Base-by-base conservation (phyloP, 805 yeast genomes). In the Sugiyamaella chiloensis region DNA sequence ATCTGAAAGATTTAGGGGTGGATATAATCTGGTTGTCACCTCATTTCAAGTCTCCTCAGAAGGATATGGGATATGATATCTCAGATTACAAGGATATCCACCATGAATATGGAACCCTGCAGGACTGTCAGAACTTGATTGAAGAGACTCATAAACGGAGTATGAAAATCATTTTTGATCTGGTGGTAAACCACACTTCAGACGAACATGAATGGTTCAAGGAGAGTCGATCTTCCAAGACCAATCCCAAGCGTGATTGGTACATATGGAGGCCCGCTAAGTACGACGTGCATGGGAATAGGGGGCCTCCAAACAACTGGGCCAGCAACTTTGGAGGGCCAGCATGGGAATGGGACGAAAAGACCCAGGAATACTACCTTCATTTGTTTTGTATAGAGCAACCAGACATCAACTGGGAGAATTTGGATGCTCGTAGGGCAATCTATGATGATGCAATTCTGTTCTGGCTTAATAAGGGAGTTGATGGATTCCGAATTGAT, bases 341-440 rank as follows among this genome's bases (percentile, higher is more conserved):
- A 34, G 80, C 82, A 11, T 79, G 84, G 83, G 66, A 66, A 37
- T 78, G 70, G 59, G 83, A 79, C 60, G 80, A 75, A 52, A 26
- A 35, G 2, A 78, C 81, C n/a, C 70, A 71, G 42, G 81, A 79
- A 61, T 78, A 76, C 65, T 79, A 78, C 61, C 64, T 79, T 50
- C 74, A 70, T 46, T 64, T 78, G 48, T 79, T 76, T 61, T 80
- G 80, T 16, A 62, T 60, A 42, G 57, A 72, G 23, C 84, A 79
- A 62, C 83, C 83, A 12, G 83, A 79, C 57, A 66, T 79, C 56
- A 79, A 79, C 64, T 79, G 83, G 84, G 82, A 78, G 54, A 76
- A 71, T 56, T 50, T 69, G 48, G 73, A 60, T 59, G 62, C 56
- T 11, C 51, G 68, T n/a, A 47, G 51, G 5, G 67, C 68, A n/a